phyloP scores from a whole-genome alignment of 495 filamentous ascomycete genomes.

The Penicillium verhagenii region DNA sequence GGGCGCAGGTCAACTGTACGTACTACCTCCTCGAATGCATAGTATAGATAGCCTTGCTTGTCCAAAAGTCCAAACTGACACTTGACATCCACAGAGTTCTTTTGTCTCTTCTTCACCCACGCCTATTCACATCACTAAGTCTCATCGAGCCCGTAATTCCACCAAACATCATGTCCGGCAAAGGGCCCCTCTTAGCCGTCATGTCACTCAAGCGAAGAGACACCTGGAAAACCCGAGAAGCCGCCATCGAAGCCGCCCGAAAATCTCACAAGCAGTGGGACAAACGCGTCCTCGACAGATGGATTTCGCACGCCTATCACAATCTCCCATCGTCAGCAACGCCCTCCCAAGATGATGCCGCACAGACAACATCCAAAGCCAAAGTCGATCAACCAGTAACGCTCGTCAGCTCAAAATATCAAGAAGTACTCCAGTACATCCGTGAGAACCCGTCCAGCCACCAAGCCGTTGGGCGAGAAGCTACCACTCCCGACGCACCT shows the following conservation, averaged over 20 bases:
- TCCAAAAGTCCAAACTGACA: too few relatives aligned
- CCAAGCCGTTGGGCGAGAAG: neutral
- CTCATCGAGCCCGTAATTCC: slow-evolving; percentile 81
- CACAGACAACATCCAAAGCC: neutral
- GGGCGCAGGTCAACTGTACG: slow-evolving; percentile 67
- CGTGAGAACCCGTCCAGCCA: slow-evolving; percentile 29
- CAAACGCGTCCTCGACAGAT: slow-evolving; percentile 63
- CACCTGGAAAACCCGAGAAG: slow-evolving; percentile 63
- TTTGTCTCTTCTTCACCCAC: slow-evolving; percentile 58
- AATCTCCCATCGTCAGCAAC: slow-evolving; percentile 54
- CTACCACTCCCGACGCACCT: neutral
- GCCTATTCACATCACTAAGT: slow-evolving; percentile 72
- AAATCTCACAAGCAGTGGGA: slow-evolving; percentile 65
- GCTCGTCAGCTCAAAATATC: neutral
- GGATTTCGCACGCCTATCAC: slow-evolving; percentile 65
- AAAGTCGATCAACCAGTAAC: neutral
- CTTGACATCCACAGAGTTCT: slow-evolving; percentile 3
- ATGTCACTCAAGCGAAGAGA: slow-evolving; percentile 65
- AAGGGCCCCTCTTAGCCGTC: slow-evolving; percentile 29
- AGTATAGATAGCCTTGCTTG: neutral
- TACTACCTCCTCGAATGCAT: slow-evolving; percentile 40
- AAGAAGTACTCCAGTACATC: slow-evolving; percentile 40
- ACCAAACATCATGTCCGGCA: slow-evolving; percentile 32
- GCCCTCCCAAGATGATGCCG: too few relatives aligned
- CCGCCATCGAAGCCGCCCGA: slow-evolving; percentile 58